Base-by-base conservation (phyloP, 2,329 filamentous ascomycete genomes). In the Xylariaceae sp. region DNA sequence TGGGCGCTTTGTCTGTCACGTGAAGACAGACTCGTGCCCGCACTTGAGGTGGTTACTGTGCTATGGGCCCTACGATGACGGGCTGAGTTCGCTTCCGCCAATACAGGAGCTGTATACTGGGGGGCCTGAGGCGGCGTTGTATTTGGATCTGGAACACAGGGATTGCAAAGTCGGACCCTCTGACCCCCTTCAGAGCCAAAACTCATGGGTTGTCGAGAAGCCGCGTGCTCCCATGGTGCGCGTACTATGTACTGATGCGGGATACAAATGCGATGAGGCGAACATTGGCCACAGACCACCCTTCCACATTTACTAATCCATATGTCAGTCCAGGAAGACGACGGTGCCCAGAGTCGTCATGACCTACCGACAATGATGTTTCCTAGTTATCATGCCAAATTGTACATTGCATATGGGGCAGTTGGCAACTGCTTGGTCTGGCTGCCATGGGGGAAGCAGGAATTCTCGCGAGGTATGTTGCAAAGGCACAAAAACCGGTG, bases 191-290 rank as follows among this genome's bases (percentile, higher is more conserved):
- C 62, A 47, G 69, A 62, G 53, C 75, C 66, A 53, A 68, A 66
- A 58, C 73, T 61, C 62, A 57, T 69, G 59, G 53, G 70, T 57
- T 53, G 40, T 11, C 51, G 66, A 11, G 59, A 54, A 32, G 61
- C 54, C 5, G 55, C 56, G 4, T 62, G 60, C 39, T 67, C 61
- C 6, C 71, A 75, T 1, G 87, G 86, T 3, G 89, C 87, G 42
- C 86, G 86, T 22, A 96, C 90, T 57, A 97, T 96, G 66, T 89
- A 97, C 64, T 94, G 89, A 57, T 91, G 82, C 1, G 92, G 92
- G 55, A 97, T 96, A 3, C 89, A 95, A 64, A 97, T 97, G 53
- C 90, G 83, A 68, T 97, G 92, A 3, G 92, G 92, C 2, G 92
- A 96, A 71, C 92, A 97, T 17, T 83, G 77, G 50, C 85, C 84